A percentile compares a stretch with the other conserved stretches of the same genome.
Conservation (phyloP, 257 asterid genomes). For the Oldenlandia corymbosa region DNA sequence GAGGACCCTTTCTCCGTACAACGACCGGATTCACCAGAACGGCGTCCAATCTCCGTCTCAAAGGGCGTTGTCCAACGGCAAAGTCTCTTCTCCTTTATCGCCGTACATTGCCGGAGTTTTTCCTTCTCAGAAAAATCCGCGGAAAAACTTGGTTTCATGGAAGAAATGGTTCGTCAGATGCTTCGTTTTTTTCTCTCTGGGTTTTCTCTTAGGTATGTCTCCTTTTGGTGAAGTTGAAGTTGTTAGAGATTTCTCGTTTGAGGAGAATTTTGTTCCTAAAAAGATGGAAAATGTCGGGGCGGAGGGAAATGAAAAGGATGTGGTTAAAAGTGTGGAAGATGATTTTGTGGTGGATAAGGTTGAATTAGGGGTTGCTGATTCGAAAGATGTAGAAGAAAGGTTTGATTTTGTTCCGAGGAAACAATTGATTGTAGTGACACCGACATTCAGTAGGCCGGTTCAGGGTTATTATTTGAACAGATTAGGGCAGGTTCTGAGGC, state of each 20-base stretch:
- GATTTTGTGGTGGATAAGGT: constrained; percentile 36
- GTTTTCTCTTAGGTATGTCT: constrained; percentile 79
- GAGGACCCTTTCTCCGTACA: constrained; percentile 68
- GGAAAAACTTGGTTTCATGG: constrained; percentile 54
- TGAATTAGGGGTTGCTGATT: constrained; percentile 27
- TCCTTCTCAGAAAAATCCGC: constrained; percentile 37
- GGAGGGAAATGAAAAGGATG: constrained; percentile 14
- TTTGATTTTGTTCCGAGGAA: constrained; percentile 41
- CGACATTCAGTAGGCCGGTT: constrained; percentile 60
- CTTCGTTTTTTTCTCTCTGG: constrained; percentile 60
- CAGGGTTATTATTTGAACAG: constrained; percentile 79
- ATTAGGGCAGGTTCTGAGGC: constrained; percentile 75
- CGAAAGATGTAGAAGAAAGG: constrained; percentile 23
- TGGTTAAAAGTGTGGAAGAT: constrained; percentile 22
- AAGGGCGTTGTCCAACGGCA: constrained; percentile 46
- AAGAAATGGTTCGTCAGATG: constrained; percentile 52
- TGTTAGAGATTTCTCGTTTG: constrained; percentile 39
- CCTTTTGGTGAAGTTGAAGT: constrained; percentile 49
- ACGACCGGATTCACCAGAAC: constrained; percentile 60
- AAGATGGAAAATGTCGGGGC: constrained; percentile 18
- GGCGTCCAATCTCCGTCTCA: constrained; percentile 63
- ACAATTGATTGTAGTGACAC: constrained; percentile 75
- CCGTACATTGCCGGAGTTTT: constrained; percentile 31
- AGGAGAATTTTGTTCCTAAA: constrained; percentile 26
- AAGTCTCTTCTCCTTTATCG: constrained; percentile 40